Conservation (phyloP, 2,329 filamentous ascomycete genomes). For the Endocalyx cinctus region DNA sequence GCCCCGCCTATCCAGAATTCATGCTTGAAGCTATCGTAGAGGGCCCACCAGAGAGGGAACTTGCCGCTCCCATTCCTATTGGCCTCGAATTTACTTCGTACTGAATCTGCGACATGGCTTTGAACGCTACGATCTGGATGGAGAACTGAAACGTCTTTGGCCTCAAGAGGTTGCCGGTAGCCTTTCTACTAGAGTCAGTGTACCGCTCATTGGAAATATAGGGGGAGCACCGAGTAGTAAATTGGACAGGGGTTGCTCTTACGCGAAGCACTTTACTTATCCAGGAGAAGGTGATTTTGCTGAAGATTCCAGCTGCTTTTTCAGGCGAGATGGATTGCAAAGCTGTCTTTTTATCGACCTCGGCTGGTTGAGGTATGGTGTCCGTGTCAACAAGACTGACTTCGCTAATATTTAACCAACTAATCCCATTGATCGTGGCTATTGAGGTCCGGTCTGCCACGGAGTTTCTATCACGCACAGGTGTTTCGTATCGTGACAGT, state of each 20-base stretch:
- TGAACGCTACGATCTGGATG: conserved; percentile 72
- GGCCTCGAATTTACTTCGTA: conserved; percentile 62
- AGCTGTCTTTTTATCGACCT: not conserved
- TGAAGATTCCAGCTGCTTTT: conserved; percentile 37
- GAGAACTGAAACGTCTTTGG: conserved; percentile 79
- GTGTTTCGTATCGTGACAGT: too few species aligned
- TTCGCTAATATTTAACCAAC: not conserved
- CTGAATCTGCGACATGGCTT: conserved; percentile 53
- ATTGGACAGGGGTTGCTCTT: conserved; percentile 23
- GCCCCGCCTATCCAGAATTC: conserved; percentile 77
- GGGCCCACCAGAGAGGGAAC: conserved; percentile 66
- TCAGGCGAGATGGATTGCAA: not conserved
- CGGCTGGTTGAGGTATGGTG: not conserved
- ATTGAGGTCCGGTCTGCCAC: not conserved
- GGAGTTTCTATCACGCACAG: too few species aligned
- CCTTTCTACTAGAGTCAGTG: conserved; percentile 36
- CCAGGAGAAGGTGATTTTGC: conserved; percentile 75
- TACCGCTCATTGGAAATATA: not conserved
- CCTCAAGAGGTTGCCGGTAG: conserved; percentile 74
- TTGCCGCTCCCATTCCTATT: conserved; percentile 60
- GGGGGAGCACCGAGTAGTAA: not conserved
- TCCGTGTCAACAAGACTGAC: not conserved
- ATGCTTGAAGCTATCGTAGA: conserved; percentile 75
- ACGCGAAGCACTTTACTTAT: conserved; percentile 76
- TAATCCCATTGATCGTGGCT: not conserved